phyloP scores from a whole-genome alignment of 2,329 filamentous ascomycete genomes.

The Aschersonia sp. region DNA sequence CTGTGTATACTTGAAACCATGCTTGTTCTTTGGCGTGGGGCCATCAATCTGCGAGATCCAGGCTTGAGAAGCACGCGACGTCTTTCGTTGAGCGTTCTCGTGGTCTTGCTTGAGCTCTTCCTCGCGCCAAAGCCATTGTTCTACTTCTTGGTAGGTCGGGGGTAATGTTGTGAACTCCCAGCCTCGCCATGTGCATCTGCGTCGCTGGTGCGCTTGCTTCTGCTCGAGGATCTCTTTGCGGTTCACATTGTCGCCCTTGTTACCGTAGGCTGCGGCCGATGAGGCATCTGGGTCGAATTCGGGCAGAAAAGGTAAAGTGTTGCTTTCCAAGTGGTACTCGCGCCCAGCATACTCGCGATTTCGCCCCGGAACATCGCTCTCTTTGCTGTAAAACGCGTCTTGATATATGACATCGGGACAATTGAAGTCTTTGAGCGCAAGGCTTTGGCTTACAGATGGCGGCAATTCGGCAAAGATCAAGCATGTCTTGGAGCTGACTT shows the following conservation, averaged over 20 bases:
- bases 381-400: slow-evolving; percentile 72
- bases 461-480: slow-evolving; percentile 15
- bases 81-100: slow-evolving; percentile 6
- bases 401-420: slow-evolving; percentile 64
- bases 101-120: slow-evolving; percentile 6
- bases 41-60: slow-evolving; percentile 76
- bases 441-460: slow-evolving; percentile 8
- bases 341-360: slow-evolving; percentile 74
- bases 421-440: slow-evolving; percentile 10
- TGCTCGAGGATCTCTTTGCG: slow-evolving; percentile 38
- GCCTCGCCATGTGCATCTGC: slow-evolving; percentile 36
- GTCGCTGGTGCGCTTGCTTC: slow-evolving; percentile 29
- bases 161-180: slow-evolving; percentile 69
- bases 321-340: slow-evolving; percentile 67
- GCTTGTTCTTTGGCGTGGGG: slow-evolving; percentile 66
- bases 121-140: slow-evolving; percentile 46
- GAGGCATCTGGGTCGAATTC: slow-evolving; percentile 53
- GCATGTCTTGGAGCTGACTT: slow-evolving; percentile 1
- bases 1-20: slow-evolving; percentile 79
- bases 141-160: slow-evolving; percentile 56
- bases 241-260: slow-evolving; percentile 28
- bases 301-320: slow-evolving; percentile 65
- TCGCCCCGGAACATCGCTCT: slow-evolving; percentile 67
- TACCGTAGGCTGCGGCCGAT: slow-evolving; percentile 39
- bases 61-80: slow-evolving; percentile 14